Evolutionary conservation across 176 grass and related monocot species (phyloP), one percentile per base, ranked within the genome.

Genomic region (Triticum aestivum): DNA sequence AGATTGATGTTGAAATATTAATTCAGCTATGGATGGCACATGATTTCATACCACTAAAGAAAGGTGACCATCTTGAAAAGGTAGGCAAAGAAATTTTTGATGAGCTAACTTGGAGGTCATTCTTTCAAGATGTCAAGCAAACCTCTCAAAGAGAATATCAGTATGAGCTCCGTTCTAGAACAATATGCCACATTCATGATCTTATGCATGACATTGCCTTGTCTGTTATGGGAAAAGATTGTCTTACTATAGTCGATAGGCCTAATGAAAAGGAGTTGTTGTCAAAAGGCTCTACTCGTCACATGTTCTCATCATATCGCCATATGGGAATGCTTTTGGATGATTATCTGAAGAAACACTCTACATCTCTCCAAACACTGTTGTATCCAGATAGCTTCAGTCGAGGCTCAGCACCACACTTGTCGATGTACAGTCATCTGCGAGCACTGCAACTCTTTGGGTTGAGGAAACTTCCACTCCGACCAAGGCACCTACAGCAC

Each of bases 11-110:
- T 44, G 62, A 85, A 3, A 10, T 0, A 5, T 58, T 78, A 39
- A 85, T 85, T 0, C 73, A 67, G 2, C 9, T 85, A 4, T 85
- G 83, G 83, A 38, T 85, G 44, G 83, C 83, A 29, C 58, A 85
- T 27, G 83, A 85, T 8, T 69, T 78, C 1, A 56, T 85, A 65
- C 62, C 42, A 17, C 1, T 47, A 0, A 15, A 65, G 2, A 26
- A 39, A 15, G 62, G 26, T 5, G 63, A 66, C 21, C 2, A 69
- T 49, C 27, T 49, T 37, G 73, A 78, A 58, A 39, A 15, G 0
- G 7, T 6, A 6, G 83, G 69, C 0, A 6, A 5, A 37, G 26
- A 85, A 17, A 77, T 78, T 58, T 85, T 78, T 23, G 15, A 29
- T 0, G 44, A 68, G n/a, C 33, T 78, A 39, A 14, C 11, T 58